Base-by-base conservation (phyloP, 306 rosid species). In the Cicer yamashitae region DNA sequence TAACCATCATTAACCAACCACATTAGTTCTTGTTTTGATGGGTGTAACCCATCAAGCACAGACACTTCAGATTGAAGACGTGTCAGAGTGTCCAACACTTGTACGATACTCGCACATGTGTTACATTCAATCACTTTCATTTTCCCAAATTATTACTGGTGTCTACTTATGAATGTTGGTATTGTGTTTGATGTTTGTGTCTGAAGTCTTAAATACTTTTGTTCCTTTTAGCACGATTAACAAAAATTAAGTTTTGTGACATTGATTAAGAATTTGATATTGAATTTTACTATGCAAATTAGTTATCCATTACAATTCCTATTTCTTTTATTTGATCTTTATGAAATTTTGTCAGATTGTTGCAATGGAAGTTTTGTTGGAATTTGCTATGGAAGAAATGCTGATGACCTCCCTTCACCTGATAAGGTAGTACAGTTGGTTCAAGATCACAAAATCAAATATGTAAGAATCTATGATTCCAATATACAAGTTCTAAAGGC, bases 361-460 rank as follows among this genome's bases (percentile, higher is more conserved):
- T 92, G 98, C 87, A 11, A 76, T 18, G 99, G 92, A 76, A 96
- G 98, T 74, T 83, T 77, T 56, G 61, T 96, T 47, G 99, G 99
- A 71, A 85, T 96, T 51, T 96, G 99, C 87, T 96, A 96, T 82
- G 99, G 99, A 84, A 84, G 99, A 86, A 92, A 82, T 70, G 99
- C 98, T 6, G 99, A 96, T 82, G 98, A 96, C 82, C 92, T 96
- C 65, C 99, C 99, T 54, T 87, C 97, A 53, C 97, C 98, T 22
- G 96, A 92, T 65, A 96, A 92, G 89, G 99, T 88, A 47, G 92
- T 86, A 3, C 92, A 92, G 71, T 82, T 96, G 74, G 91, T 92
- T 71, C 89, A 90, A 78, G 91, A 84, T 67, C 99, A 90, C 64
- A 89, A 88, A 81, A 88, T 96, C 41, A 96, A 96, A 61, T 88